A percentile compares a stretch with the other conserved stretches of the same genome.
These are phyloP conservation scores for Pleurozium schreberi DNA, from an alignment of 225 moss, liverwort and hornwort species.

Conservation along the genomic window DNA sequence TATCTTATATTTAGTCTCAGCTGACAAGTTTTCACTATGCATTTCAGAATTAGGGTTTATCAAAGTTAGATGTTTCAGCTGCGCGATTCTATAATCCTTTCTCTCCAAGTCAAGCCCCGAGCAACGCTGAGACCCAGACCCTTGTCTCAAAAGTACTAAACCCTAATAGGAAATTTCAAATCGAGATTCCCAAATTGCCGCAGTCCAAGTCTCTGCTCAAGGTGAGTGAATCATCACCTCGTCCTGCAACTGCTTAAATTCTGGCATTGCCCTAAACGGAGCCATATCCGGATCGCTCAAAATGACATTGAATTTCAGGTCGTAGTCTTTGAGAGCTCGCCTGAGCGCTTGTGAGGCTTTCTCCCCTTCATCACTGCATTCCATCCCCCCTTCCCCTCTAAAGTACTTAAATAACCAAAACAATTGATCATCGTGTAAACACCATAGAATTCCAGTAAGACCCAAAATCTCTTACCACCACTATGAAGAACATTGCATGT, in stretches of 20 bases:
- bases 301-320: constrained; percentile 85
- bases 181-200: not conserved
- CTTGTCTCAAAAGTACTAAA: not conserved
- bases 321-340: constrained; percentile 55
- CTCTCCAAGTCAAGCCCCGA: not conserved
- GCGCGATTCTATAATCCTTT: not conserved
- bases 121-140: not conserved
- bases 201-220: not conserved
- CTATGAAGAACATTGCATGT: not conserved
- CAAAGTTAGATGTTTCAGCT: not conserved
- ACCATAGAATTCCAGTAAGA: not conserved
- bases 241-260: constrained; percentile 73
- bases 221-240: constrained; percentile 39
- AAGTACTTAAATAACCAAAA: not conserved
- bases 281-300: constrained; percentile 89
- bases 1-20: too few relatives aligned
- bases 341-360: constrained; percentile 72
- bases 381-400: not conserved
- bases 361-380: constrained; percentile 64
- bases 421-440: not conserved
- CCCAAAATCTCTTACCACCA: not conserved
- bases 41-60: not conserved
- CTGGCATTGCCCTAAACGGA: constrained; percentile 74
- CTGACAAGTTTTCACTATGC: too few relatives aligned
- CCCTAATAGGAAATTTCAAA: not conserved